phyloP scores from a whole-genome alignment of 2,329 filamentous ascomycete genomes.

The Fusarium sp. region DNA sequence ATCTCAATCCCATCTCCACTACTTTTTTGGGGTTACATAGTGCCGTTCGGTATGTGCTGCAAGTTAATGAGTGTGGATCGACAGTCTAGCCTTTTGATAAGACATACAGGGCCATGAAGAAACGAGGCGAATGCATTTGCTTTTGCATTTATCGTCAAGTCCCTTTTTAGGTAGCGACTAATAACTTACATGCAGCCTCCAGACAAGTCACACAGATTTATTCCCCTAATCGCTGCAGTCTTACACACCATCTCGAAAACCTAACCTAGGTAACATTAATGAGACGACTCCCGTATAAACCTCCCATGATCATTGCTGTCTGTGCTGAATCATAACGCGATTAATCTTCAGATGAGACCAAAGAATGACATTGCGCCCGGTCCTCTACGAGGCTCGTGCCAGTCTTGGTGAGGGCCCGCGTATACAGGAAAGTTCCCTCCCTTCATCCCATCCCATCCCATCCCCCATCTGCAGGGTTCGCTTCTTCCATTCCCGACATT shows the following conservation, averaged over 20 bases:
- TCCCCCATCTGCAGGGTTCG: slow-evolving; percentile 27
- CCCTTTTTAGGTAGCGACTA: neutral
- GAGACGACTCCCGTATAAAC: slow-evolving; percentile 6
- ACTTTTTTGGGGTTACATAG: neutral
- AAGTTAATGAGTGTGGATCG: slow-evolving; percentile 35
- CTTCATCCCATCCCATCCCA: neutral
- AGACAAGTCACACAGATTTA: neutral
- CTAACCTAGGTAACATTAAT: slow-evolving; percentile 16
- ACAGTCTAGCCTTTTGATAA: slow-evolving; percentile 22
- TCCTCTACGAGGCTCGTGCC: slow-evolving; percentile 23
- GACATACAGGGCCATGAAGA: slow-evolving; percentile 3
- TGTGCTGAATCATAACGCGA: slow-evolving; percentile 11
- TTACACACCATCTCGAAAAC: slow-evolving; percentile 8
- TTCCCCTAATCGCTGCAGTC: neutral
- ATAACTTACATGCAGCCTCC: neutral
- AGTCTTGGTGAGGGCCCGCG: slow-evolving; percentile 8
- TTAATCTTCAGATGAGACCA: slow-evolving; percentile 17
- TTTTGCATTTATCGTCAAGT: neutral
- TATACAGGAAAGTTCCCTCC: slow-evolving; percentile 1
- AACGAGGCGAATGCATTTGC: slow-evolving; percentile 11
- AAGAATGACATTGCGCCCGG: slow-evolving; percentile 21
- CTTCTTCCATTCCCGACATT: slow-evolving; percentile 26
- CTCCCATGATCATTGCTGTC: neutral
- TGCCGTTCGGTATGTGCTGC: slow-evolving; percentile 19
- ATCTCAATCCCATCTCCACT: slow-evolving; percentile 22